A percentile compares a stretch with the other conserved stretches of the same genome.
Evolutionary conservation across 2,329 filamentous ascomycete species (phyloP).

Genomic region (Nakataea oryzae): DNA sequence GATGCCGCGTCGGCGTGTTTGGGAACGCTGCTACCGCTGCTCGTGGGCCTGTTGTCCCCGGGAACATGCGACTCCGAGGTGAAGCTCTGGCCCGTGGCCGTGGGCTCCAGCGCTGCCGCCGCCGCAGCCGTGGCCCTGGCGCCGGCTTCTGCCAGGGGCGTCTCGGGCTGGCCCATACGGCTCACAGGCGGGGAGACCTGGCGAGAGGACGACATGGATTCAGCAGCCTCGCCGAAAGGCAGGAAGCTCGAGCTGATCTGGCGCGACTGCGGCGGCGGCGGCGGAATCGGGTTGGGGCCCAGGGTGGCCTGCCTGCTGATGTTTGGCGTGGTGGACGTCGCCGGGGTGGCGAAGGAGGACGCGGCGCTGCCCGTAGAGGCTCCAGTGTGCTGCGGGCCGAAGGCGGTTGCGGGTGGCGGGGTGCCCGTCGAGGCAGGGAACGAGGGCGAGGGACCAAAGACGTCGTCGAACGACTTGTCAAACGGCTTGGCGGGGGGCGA

Average conservation of each 20-base stretch:
- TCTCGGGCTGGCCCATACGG: constrained; percentile 43
- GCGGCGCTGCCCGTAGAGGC: constrained; percentile 41
- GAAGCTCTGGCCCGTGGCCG: constrained; percentile 22
- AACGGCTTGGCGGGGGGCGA: constrained; percentile 32
- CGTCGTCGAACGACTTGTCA: constrained; percentile 71
- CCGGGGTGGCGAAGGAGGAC: constrained; percentile 43
- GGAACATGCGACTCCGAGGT: constrained; percentile 12
- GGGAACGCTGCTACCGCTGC: not conserved
- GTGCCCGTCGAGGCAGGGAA: constrained; percentile 25
- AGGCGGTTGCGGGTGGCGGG: constrained; percentile 43
- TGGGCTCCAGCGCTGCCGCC: constrained; percentile 26
- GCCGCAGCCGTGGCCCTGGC: constrained; percentile 17
- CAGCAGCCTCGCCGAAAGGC: constrained; percentile 55
- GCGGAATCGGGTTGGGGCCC: constrained; percentile 36
- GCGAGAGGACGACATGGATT: constrained; percentile 67
- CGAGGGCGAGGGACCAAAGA: constrained; percentile 60
- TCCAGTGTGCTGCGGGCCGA: constrained; percentile 46
- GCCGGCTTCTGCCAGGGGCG: constrained; percentile 13
- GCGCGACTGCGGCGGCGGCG: constrained; percentile 59
- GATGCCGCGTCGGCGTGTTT: not conserved
- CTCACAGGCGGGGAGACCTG: constrained; percentile 66
- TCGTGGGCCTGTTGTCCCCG: not conserved
- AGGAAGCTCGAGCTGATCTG: constrained; percentile 71
- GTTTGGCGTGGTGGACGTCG: constrained; percentile 48
- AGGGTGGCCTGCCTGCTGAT: constrained; percentile 51